Base-by-base conservation (phyloP, 768 basidiomycete genomes). In the Amanita exitialis region DNA sequence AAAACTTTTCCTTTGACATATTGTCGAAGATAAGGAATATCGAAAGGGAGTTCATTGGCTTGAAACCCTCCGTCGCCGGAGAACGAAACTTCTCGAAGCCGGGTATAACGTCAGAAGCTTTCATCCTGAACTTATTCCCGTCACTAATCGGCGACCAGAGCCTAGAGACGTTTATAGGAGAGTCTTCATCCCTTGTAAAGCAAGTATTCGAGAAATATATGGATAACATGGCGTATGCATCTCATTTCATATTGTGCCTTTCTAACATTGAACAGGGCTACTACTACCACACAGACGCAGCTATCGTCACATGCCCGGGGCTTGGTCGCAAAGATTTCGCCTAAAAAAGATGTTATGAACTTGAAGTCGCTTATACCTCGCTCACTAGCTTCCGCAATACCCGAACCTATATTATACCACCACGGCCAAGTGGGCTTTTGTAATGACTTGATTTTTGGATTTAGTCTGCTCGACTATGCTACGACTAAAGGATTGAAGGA, bases 21-120 rank as follows among this genome's bases (percentile, higher is more conserved):
- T 34, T 54, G 30, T 25, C 4, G 20, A 37, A 89, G 92, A 96
- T 64, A 89, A 84, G 63, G 91, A 94, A 53, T 96, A 96, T 60
- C 74, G 92, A 23, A 87, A 85, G 57, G 90, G 81, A 30, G 83
- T 96, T 20, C 85, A 95, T 64, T 89, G 90, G 84, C 69, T 92
- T n/a, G 92, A 96, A 69, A 93, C 92, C 0, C 72, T 95, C 34
- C 73, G 93, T 32, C 71, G 95, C 34, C 77, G 86, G 35, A 75
- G 88, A 54, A 82, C 83, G 5, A 95, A 92, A 65, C 89, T 83
- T 35, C 65, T 94, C 30, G 82, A 90, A 59, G 79, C 81, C 38
- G 92, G 87, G 3, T 89, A 86, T 59, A 87, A 79, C 58, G 91
- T 85, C 55, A 56, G 75, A 62, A 18, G 28, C n/a, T 23, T 34